Evolutionary conservation across 225 moss, liverwort and hornwort genomes (phyloP), one percentile per base, ranked within the genome.

Genomic region (Pleurozium schreberi): DNA sequence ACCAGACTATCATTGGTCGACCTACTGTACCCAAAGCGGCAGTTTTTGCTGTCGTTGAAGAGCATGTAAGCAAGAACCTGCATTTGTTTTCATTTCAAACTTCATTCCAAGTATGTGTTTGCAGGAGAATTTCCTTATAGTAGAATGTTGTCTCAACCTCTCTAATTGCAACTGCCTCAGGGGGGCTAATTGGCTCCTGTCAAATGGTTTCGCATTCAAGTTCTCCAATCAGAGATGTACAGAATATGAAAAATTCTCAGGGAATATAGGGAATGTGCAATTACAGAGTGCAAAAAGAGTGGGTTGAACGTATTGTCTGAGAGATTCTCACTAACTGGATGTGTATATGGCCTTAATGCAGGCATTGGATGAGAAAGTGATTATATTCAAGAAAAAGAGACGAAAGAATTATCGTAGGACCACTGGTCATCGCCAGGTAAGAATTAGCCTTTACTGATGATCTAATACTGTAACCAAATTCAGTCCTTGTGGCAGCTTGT

Each of bases 281-380:
- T 76, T n/a, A 43, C 38, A 61, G 47, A 61, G 49, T 49, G 36
- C 38, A 36, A 42, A 22, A 34, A 55, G 28, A 34, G 71, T 58
- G 43, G 58, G 58, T 73, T 60, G 30, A 63, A n/a, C 23, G 86
- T 75, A 16, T 55, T n/a, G 38, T 38, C 67, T 53, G 67, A 70
- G 73, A 69, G 68, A 38, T 75, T 58, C 16, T 84, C 80, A 83
- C 71, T 80, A 23, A 79, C 21, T 66, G 80, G 55, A 57, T 80
- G 80, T 22, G 23, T 25, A 62, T 36, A 66, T 73, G 53, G n/a
- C 57, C 22, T 58, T 68, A 33, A 79, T 89, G 85, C 95, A 97
- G 97, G 97, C 97, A 78, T 91, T 97, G 75, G 97, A 97, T 93
- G 98, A 93, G 84, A 96, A 98, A 90, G 95, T 98, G 75, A 95